A percentile compares a stretch with the other conserved stretches of the same genome.
Evolutionary conservation across 2,329 filamentous ascomycete genomes (phyloP).

Genomic region (Hortaea sp.): DNA sequence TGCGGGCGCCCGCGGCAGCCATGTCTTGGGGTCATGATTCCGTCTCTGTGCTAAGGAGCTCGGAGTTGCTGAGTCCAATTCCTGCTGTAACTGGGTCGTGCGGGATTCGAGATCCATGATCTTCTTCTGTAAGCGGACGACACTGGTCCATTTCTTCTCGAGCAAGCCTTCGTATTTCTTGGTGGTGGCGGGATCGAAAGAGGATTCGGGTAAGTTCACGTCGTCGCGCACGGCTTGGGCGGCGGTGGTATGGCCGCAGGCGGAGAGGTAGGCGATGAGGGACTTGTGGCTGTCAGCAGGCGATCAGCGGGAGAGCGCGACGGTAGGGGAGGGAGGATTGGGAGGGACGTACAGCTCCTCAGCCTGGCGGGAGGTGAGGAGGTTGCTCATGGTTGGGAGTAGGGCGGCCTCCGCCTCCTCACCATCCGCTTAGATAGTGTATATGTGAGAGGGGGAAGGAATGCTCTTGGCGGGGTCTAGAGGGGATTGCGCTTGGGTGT

Average conservation of each 20-base stretch:
- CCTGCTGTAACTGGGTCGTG: constrained; percentile 62
- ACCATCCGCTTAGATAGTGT: background rate
- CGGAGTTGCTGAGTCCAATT: constrained; percentile 75
- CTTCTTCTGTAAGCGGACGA: constrained; percentile 93
- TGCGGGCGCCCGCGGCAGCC: constrained; percentile 76
- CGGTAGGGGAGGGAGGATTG: constrained; percentile 5
- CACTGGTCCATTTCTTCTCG: constrained; percentile 98
- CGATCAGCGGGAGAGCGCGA: constrained; percentile 5
- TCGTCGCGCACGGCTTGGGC: constrained; percentile 68
- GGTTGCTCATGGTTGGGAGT: constrained; percentile 52
- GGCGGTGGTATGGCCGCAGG: constrained; percentile 59
- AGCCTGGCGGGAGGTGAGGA: constrained; percentile 69
- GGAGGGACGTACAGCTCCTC: constrained; percentile 66
- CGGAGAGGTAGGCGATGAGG: constrained; percentile 77
- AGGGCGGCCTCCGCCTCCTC: constrained; percentile 7
- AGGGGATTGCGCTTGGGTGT: too few relatives aligned
- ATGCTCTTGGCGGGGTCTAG: too few relatives aligned
- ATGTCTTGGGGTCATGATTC: constrained; percentile 74
- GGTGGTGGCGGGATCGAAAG: constrained; percentile 67
- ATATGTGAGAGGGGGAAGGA: background rate
- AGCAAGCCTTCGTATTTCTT: constrained; percentile 92
- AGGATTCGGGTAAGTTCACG: constrained; percentile 54
- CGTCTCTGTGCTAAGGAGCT: constrained; percentile 60
- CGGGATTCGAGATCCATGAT: constrained; percentile 87
- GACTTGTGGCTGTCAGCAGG: constrained; percentile 68